Evolutionary conservation across 2,329 filamentous ascomycete genomes (phyloP), one percentile per base, ranked within the genome.

Genomic region (Talaromyces piceae): DNA sequence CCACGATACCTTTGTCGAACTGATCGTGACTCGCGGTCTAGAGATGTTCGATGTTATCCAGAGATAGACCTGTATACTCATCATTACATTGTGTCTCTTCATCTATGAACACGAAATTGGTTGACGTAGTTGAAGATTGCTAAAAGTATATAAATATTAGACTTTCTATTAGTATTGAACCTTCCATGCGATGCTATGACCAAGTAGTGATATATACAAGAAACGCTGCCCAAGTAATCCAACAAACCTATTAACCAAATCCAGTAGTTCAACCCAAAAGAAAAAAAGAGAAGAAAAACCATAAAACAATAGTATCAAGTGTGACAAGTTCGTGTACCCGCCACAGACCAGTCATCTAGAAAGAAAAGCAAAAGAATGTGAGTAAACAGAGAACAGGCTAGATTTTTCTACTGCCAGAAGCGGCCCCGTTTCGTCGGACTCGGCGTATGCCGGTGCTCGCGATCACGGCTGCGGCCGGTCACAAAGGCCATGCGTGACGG

Each of bases 1-100:
- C 43, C 60, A 64, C 1, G 76, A 79, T 55, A 76, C 73, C 0
- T 78, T 75, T 47, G 73, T 78, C 20, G 71, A 77, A 54, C 45
- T 78, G 1, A 77, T 79, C 25, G 73, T 78, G 27, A 79, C 76
- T 0, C 70, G 76, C 2, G 76, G 76, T 0, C 51, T 77, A 1
- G 67, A 61, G 65, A 69, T 13, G 71, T 77, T 0, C 64, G 75
- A n/a, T n/a, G n/a, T n/a, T n/a, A n/a, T n/a, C n/a, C n/a, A n/a
- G n/a, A n/a, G n/a, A n/a, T n/a, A n/a, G n/a, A n/a, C n/a, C n/a
- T n/a, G n/a, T n/a, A n/a, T n/a, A n/a, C n/a, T n/a, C n/a, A n/a
- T n/a, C n/a, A n/a, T n/a, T n/a, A n/a, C n/a, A n/a, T n/a, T n/a
- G n/a, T n/a, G n/a, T n/a, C n/a, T n/a, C n/a, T n/a, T n/a, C n/a